Evolutionary conservation across 495 filamentous ascomycete genomes (phyloP), one percentile per base, ranked within the genome.

Genomic region (Podospora sp.): DNA sequence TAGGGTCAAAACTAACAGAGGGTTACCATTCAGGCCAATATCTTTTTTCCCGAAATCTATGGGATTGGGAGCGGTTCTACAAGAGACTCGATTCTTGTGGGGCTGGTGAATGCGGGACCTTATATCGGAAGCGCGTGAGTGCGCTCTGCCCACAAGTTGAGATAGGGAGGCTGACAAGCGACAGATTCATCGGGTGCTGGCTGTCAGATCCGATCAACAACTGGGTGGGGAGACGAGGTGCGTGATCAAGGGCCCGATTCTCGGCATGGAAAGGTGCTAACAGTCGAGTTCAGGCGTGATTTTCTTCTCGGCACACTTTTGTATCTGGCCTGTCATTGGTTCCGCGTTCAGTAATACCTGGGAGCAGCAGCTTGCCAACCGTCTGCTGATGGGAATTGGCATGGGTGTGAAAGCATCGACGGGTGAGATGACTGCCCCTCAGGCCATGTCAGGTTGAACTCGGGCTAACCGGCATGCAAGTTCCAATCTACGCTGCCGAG

Each of bases 401-500:
- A 91, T 92, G 87, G 90, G 91, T 50, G 73, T 79, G 14, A 88
- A 88, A 68, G 85, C 82, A 7, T 80, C 78, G 6, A 85, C 81
- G 74, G 66, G 66, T 68, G 35, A 24, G 60, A 59, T 51, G 1
- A 11, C 35, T 1, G 14, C 24, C 16, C 46, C 49, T 35, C 12
- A 18, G 26, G 7, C 0, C 8, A 14, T n/a, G n/a, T 21, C 33
- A 1, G 14, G 7, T 14, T 27, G 21, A 2, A 12, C 7, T 25
- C 16, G 33, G 60, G 73, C 75, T 27, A 82, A 78, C 56, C 22
- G 24, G 18, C 21, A 7, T 1, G 0, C 20, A 11, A 66, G 88
- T 92, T 18, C 90, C 92, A 8, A 86, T 96, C 26, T 94, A 86
- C 71, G 87, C 90, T 3, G 91, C 91, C 3, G 92, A 96, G 71